Conservation (phyloP, 139 green algal species). For the Trebouxia sp. region DNA sequence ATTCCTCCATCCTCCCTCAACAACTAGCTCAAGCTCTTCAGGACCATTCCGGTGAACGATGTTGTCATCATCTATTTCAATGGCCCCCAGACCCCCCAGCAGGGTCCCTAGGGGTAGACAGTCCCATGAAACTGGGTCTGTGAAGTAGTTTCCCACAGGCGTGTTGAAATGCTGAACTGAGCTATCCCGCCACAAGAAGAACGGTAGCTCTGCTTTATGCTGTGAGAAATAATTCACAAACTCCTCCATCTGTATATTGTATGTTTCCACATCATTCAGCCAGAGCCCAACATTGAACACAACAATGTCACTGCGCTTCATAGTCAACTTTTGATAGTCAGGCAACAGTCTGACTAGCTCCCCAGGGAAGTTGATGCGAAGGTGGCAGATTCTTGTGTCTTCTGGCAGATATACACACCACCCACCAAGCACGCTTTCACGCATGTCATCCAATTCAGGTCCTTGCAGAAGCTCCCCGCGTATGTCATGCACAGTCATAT, state of each 20-base stretch:
- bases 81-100: not conserved
- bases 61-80: not conserved
- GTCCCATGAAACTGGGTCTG: conserved; percentile 9
- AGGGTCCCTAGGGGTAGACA: conserved; percentile 3
- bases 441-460: not conserved
- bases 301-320: conserved; percentile 6
- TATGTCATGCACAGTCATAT: conserved; percentile 24
- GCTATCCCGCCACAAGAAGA: conserved; percentile 26
- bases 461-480: not conserved
- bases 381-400: conserved; percentile 27
- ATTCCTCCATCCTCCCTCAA: conserved; percentile 36
- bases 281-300: conserved; percentile 13
- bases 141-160: conserved; percentile 1
- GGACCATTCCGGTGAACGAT: not conserved
- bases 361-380: conserved; percentile 3
- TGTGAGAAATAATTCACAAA: conserved; percentile 12
- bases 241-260: conserved; percentile 2
- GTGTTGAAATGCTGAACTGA: conserved; percentile 35
- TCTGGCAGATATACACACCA: conserved; percentile 27
- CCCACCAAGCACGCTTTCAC: not conserved
- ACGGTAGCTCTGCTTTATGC: conserved; percentile 24
- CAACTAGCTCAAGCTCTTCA: conserved; percentile 27
- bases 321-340: not conserved
- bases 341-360: not conserved
- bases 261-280: conserved; percentile 17